Evolutionary conservation across 768 basidiomycete genomes (phyloP).

Genomic region (Kwoniella bestiolae): DNA sequence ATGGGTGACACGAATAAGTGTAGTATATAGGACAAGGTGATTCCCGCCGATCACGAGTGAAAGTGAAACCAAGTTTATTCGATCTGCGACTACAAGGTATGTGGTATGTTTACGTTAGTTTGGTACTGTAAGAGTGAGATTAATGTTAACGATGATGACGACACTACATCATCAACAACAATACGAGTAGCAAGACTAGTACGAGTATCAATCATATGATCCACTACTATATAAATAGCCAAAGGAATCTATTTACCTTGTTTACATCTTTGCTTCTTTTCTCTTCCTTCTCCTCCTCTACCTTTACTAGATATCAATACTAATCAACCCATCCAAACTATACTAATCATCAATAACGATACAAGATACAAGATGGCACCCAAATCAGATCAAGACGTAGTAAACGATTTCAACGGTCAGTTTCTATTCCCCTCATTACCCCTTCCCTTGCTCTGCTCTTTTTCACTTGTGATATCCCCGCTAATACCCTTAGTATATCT

Average conservation of each 20-base stretch:
- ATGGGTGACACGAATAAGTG: not conserved
- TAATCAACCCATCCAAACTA: too few relatives aligned
- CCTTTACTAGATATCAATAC: not conserved
- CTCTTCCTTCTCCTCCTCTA: not conserved
- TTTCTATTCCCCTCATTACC: too few relatives aligned
- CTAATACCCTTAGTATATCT: not conserved
- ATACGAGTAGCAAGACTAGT: too few relatives aligned
- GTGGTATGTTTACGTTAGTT: too few relatives aligned
- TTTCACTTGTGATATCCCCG: not conserved
- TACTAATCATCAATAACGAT: too few relatives aligned
- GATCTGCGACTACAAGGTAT: too few relatives aligned
- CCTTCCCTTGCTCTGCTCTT: not conserved
- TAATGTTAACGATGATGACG: too few relatives aligned
- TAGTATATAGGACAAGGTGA: not conserved
- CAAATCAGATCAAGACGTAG: conserved; percentile 57
- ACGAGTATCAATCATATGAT: too few relatives aligned
- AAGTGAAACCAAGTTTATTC: too few relatives aligned
- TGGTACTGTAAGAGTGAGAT: too few relatives aligned
- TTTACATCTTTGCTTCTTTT: not conserved
- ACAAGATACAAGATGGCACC: conserved; percentile 41
- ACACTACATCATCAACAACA: too few relatives aligned
- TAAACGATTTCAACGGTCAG: conserved; percentile 55
- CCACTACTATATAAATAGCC: not conserved
- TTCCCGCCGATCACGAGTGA: not conserved
- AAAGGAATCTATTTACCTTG: not conserved